These are phyloP conservation scores for Apiospora rasikravindrae DNA, from an alignment of 2,329 filamentous ascomycete genomes.

Conservation along the genomic window DNA sequence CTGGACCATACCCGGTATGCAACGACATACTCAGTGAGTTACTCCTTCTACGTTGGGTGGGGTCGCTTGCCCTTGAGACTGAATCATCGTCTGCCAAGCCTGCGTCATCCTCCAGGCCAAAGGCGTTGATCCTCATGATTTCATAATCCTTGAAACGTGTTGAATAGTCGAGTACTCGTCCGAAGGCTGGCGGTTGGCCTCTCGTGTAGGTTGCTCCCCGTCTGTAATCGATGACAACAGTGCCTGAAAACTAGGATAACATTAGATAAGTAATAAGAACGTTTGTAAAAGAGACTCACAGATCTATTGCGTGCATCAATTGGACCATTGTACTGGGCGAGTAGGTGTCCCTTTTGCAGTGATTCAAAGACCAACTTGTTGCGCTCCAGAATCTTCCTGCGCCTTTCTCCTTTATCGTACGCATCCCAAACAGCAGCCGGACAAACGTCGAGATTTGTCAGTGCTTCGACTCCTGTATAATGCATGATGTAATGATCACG, in stretches of 20 bases:
- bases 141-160: background rate
- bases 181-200: background rate
- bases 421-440: background rate
- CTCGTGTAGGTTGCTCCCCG: background rate
- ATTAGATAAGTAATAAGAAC: no score
- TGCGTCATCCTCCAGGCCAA: background rate
- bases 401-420: background rate
- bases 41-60: no score
- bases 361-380: background rate
- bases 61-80: no score
- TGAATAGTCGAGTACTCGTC: background rate
- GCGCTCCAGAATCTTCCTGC: background rate
- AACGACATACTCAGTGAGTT: no score
- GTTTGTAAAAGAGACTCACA: background rate
- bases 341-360: background rate
- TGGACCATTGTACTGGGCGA: background rate
- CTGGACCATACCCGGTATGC: no score
- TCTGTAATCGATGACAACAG: background rate
- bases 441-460: background rate
- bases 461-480: background rate
- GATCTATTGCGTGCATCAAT: no score
- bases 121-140: background rate
- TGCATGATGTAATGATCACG: fast-evolving
- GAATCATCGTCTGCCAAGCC: no score
- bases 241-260: background rate